Evolutionary conservation across 1,284 basidiomycete genomes (phyloP).

Genomic region (Cystobasidium sp.): DNA sequence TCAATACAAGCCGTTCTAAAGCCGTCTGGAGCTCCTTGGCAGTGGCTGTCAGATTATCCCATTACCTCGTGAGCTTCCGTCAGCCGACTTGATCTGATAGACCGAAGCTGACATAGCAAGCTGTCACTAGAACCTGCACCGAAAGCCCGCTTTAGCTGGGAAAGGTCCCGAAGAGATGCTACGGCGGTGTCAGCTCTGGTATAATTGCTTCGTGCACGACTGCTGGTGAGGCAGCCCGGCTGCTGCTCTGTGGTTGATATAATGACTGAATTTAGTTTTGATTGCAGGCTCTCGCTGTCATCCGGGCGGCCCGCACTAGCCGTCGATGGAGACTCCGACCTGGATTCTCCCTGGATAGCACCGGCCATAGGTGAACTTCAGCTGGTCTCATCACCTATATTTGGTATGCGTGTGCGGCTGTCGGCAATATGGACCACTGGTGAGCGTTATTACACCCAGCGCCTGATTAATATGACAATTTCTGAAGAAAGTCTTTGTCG

Average conservation of each 20-base stretch:
- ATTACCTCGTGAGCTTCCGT: slow-evolving; percentile 16
- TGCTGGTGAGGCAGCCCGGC: slow-evolving; percentile 12
- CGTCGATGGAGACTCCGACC: slow-evolving; percentile 26
- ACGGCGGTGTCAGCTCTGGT: slow-evolving; percentile 38
- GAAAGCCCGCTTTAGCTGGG: slow-evolving; percentile 23
- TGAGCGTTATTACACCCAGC: neutral
- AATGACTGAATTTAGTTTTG: neutral
- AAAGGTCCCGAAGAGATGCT: slow-evolving; percentile 20
- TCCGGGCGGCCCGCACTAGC: slow-evolving; percentile 26
- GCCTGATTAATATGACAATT: too few species aligned
- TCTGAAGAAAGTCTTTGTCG: too few species aligned
- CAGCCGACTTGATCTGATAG: too few species aligned
- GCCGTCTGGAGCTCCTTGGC: slow-evolving; percentile 34
- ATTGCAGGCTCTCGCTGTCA: slow-evolving; percentile 26
- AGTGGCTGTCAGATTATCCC: slow-evolving; percentile 30
- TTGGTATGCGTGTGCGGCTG: slow-evolving; percentile 31
- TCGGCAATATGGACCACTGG: slow-evolving; percentile 28
- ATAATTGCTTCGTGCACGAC: slow-evolving; percentile 31
- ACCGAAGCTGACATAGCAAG: neutral
- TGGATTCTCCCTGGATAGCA: slow-evolving; percentile 24
- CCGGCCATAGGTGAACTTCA: neutral
- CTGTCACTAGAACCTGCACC: slow-evolving; percentile 28
- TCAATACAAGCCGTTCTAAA: slow-evolving; percentile 35
- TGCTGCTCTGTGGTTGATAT: neutral
- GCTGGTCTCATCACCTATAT: slow-evolving; percentile 29